These are phyloP conservation scores for Litsea cubeba DNA, from an alignment of 164 flowering plant species.

Conservation along the genomic window DNA sequence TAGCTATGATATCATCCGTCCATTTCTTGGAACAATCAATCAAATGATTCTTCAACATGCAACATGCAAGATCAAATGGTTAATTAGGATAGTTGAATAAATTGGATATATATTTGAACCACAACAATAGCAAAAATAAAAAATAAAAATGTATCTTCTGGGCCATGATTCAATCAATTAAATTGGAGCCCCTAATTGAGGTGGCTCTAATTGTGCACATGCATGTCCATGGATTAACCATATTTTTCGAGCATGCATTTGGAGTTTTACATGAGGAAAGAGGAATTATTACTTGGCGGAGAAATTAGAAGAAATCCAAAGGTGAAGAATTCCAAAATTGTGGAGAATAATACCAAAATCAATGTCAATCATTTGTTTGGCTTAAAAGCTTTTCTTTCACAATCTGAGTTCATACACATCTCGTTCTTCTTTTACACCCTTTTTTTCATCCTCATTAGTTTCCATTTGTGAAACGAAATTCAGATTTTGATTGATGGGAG, in stretches of 20 bases:
- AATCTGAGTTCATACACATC: not conserved
- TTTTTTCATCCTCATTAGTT: not conserved
- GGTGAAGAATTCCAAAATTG: too few species aligned
- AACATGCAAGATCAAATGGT: not conserved
- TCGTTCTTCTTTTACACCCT: not conserved
- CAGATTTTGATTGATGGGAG: conserved; percentile 47
- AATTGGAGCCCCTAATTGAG: not conserved
- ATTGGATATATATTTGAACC: too few species aligned
- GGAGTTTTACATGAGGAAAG: too few species aligned
- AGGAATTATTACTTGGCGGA: too few species aligned
- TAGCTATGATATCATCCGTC: not conserved
- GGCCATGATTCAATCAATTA: not conserved
- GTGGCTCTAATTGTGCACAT: not conserved
- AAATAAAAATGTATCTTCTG: too few species aligned
- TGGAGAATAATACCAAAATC: too few species aligned
- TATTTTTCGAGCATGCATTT: too few species aligned
- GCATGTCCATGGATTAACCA: too few species aligned
- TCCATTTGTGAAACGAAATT: not conserved
- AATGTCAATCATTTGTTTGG: too few species aligned
- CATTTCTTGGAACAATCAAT: not conserved
- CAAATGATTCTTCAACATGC: not conserved
- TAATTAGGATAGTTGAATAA: not conserved
- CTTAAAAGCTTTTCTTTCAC: not conserved
- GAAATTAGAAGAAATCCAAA: too few species aligned
- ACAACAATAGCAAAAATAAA: too few species aligned